Conservation (phyloP, 495 filamentous ascomycete genomes). For the Annulohypoxylon bovei region DNA sequence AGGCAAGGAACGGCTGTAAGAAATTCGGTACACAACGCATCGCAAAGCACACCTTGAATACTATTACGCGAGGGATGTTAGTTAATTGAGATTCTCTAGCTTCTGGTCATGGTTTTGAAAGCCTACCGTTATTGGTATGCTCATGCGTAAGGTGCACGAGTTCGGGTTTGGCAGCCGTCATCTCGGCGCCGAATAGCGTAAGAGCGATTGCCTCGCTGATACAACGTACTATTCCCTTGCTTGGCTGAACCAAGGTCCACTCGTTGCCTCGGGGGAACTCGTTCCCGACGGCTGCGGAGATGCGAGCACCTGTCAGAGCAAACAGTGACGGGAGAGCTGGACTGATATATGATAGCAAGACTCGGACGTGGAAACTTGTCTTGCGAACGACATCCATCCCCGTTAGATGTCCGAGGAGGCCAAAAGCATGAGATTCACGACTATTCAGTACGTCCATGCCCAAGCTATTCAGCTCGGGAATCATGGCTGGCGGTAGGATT, state of each 20-base stretch:
- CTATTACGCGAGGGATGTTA: neutral
- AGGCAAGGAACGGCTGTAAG: conserved; percentile 7
- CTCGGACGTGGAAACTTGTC: conserved; percentile 9
- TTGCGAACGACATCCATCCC: conserved; percentile 8
- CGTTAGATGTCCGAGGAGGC: conserved; percentile 11
- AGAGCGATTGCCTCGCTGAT: conserved; percentile 13
- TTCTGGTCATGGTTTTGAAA: neutral
- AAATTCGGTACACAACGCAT: conserved; percentile 1
- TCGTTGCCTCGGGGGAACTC: neutral
- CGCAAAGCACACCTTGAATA: neutral
- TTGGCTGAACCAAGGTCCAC: neutral
- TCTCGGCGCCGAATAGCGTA: neutral
- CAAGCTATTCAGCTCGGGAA: conserved; percentile 14
- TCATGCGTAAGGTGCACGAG: neutral
- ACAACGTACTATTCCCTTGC: neutral
- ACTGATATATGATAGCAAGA: neutral
- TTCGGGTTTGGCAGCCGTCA: conserved; percentile 1
- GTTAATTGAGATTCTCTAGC: neutral
- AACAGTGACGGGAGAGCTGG: neutral
- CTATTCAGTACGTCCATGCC: neutral
- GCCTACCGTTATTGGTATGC: conserved; percentile 6
- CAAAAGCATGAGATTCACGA: neutral
- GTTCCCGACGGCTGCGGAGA: neutral
- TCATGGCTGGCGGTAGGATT: conserved; percentile 6
- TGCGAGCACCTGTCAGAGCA: neutral